Evolutionary conservation across 768 basidiomycete species (phyloP), one percentile per base, ranked within the genome.

Genomic region (Amanita rimosa): DNA sequence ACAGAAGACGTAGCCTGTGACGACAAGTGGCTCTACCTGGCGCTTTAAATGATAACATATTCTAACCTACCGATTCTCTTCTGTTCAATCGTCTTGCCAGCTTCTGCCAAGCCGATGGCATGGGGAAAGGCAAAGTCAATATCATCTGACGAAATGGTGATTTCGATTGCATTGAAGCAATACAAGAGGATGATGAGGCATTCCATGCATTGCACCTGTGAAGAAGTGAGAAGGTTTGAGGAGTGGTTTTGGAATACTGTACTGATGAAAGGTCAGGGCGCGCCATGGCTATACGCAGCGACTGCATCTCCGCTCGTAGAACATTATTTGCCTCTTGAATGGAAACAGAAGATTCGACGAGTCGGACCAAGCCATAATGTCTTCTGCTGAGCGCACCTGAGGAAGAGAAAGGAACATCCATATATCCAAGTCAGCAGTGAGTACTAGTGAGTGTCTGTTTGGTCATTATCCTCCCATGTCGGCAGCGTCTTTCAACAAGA

Each of bases 341-440:
- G 3, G 83, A 78, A 11, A 61, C 49, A 1, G 83, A 74, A 19
- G 70, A 67, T 64, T 93, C 89, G 7, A 88, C 72, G 50, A 76
- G 82, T 49, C 79, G 75, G 39, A 92, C 84, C 38, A 93, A 69
- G 21, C 75, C 64, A 64, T 89, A 92, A 53, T 92, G 85, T 3
- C 76, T 70, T 53, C 85, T 74, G 65, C 75, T 85, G 52, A 82
- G 67, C 19, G 89, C 87, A 41, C 87, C 85, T 33, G 89, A 92
- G 7, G 82, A 81, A 41, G 74, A 66, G 62, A 85, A 90, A 6
- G 87, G 81, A 2, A 87, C 76, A 42, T 88, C 76, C 85, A 88
- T 87, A 44, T 53, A 16, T 22, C 16, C 29, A 27, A 19, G 45
- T 24, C 16, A 3, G n/a, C n/a, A n/a, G n/a, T n/a, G n/a, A n/a